Base-by-base conservation (phyloP, 179 eudicot species). In the Spinacia oleracea region DNA sequence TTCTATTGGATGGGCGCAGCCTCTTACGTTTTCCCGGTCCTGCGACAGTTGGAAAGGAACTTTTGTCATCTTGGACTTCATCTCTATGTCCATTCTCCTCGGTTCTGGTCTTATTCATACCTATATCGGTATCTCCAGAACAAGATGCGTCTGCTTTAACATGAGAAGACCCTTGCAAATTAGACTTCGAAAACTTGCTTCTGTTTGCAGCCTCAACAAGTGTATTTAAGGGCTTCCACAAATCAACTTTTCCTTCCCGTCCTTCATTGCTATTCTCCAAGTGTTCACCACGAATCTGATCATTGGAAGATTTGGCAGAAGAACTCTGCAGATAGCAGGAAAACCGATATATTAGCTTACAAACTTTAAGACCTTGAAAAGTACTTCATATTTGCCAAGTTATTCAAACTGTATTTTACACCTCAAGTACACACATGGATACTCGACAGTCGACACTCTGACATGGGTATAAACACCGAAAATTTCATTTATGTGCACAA, bases 141-240 rank as follows among this genome's bases (percentile, higher is more conserved):
- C 78, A 58, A 7, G 74, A 81, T 48, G 85, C 83, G 48, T 92
- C 94, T 72, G 84, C 32, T 85, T 89, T 89, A 68, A 79, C 70
- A 81, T 81, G 85, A 84, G 91, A 77, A 58, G 84, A 72, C 78
- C 88, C 92, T 83, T 84, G 91, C 58, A 85, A 79, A 80, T 79
- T 82, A 71, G 86, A 81, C 79, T 90, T 95, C 34, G 91, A 84
- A 63, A 87, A 88, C 81, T 95, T 95, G 67, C 88, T 91, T 86
- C 93, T 81, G 63, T 91, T 95, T 83, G 98, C 97, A 76, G 89
- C 98, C 82, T 95, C 98, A 80, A 93, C 93, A 72, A 95, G 86
- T 84, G 84, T 89, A 80, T 88, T 90, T 75, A 95, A 89, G 31
- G 97, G 97, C 78, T 88, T 95, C 98, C 98, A 93, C 42, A 88